A percentile compares a stretch with the other conserved stretches of the same genome.
phyloP scores from a whole-genome alignment of 495 filamentous ascomycete genomes.

The Penicillium canariense region DNA sequence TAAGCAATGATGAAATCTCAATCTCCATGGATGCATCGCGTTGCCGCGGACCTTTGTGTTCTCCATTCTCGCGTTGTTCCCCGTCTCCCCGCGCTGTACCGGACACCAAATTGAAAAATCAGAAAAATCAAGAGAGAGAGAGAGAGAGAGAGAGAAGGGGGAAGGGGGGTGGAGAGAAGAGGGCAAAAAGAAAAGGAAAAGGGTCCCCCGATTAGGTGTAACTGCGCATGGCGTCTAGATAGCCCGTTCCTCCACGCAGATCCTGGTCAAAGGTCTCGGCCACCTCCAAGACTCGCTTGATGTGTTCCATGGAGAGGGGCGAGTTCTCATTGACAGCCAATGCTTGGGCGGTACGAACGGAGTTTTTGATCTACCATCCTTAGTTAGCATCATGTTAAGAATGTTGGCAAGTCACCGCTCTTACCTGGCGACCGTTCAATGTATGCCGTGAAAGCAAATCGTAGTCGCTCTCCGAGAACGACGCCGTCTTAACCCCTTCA shows the following conservation, averaged over 20 bases:
- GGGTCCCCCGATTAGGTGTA: conserved; percentile 34
- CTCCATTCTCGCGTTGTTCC: neutral
- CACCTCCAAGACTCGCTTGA: conserved; percentile 78
- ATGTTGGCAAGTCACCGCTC: neutral
- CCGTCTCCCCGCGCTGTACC: neutral
- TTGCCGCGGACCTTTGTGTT: neutral
- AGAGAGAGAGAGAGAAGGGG: neutral
- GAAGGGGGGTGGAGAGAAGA: neutral
- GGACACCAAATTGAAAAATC: neutral
- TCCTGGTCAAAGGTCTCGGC: conserved; percentile 81
- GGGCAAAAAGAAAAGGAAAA: neutral
- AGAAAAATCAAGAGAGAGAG: neutral
- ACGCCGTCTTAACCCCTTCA: conserved; percentile 56
- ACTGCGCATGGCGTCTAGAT: conserved; percentile 51
- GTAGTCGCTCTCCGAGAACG: conserved; percentile 69
- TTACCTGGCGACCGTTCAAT: conserved; percentile 84
- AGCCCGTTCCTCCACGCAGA: conserved; percentile 62
- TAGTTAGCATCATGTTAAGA: neutral
- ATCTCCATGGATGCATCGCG: neutral
- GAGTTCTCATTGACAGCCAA: conserved; percentile 75
- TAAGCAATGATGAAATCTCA: neutral
- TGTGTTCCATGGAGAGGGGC: conserved; percentile 73
- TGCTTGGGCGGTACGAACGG: conserved; percentile 80
- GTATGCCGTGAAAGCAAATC: conserved; percentile 64
- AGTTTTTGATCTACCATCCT: conserved; percentile 98